Percentiles rank a stretch among this genome's conserved stretches.
Conservation (phyloP, 768 basidiomycete species). For the Mycena albidolilacea region DNA sequence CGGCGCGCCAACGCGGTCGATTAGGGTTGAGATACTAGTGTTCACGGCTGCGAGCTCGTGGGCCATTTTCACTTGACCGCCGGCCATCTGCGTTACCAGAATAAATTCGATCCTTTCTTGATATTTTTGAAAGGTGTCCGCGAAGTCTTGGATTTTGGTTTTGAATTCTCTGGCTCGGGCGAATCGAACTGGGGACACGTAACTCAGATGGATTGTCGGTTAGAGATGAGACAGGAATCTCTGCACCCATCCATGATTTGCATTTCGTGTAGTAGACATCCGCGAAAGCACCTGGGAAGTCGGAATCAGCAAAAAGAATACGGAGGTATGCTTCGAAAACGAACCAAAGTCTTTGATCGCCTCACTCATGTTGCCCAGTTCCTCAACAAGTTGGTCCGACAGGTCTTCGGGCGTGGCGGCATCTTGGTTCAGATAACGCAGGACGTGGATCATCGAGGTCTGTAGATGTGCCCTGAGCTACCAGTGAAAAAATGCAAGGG, state of each 20-base stretch:
- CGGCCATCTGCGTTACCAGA: not conserved
- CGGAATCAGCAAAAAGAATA: not conserved
- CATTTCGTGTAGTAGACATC: constrained; percentile 30
- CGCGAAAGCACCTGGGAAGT: constrained; percentile 10
- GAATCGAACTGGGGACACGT: not conserved
- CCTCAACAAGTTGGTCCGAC: not conserved
- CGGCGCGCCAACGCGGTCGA: not conserved
- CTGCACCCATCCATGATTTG: constrained; percentile 19
- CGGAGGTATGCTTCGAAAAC: not conserved
- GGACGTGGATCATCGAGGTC: constrained; percentile 27
- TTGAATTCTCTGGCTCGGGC: not conserved
- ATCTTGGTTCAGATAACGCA: constrained; percentile 16
- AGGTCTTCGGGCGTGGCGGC: not conserved
- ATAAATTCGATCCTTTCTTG: not conserved
- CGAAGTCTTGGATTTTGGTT: not conserved
- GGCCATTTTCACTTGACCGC: not conserved
- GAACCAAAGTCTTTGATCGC: constrained; percentile 32
- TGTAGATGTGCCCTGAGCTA: not conserved
- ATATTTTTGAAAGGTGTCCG: not conserved
- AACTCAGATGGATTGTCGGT: not conserved
- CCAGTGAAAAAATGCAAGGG: not conserved
- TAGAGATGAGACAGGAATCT: not conserved
- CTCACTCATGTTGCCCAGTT: constrained; percentile 18
- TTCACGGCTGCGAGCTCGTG: not conserved
- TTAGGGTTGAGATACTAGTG: not conserved